These are phyloP conservation scores for Pseudoperonospora humuli DNA, from an alignment of 352 stramenopile genomes.

Conservation along the genomic window DNA sequence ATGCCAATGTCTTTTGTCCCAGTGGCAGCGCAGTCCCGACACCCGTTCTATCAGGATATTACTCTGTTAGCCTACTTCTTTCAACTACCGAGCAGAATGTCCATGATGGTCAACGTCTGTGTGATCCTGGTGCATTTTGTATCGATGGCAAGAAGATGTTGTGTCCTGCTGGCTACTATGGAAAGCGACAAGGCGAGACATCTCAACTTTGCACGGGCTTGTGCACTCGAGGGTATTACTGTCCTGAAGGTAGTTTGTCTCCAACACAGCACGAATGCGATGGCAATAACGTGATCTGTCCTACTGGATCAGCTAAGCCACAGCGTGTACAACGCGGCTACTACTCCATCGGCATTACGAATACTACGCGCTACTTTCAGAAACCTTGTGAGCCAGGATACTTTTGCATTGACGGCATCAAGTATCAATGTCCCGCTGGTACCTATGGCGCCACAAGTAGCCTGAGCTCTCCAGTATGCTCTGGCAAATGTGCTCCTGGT, in stretches of 20 bases:
- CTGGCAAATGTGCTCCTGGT: conserved; percentile 46
- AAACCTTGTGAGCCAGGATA: conserved; percentile 55
- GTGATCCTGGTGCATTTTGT: no score
- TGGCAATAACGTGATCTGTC: conserved; percentile 37
- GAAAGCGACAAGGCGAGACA: no score
- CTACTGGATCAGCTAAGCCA: conserved; percentile 33
- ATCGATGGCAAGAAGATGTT: no score
- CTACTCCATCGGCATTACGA: conserved; percentile 54
- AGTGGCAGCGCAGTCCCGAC: no score
- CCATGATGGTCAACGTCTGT: no score
- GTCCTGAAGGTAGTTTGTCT: conserved; percentile 37
- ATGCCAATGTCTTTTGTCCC: no score
- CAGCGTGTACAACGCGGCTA: conserved; percentile 38
- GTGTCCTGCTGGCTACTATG: no score
- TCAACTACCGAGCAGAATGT: no score
- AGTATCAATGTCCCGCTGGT: conserved; percentile 64
- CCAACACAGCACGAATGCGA: conserved; percentile 40
- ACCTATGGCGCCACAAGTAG: conserved; percentile 54
- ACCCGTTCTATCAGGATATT: no score
- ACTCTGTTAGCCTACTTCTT: no score
- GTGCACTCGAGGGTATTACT: no score
- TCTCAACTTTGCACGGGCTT: no score
- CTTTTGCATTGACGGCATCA: conserved; percentile 63
- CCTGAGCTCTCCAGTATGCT: conserved; percentile 39
- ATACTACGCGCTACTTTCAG: conserved; percentile 56